These are phyloP conservation scores for Mycena galericulata DNA, from an alignment of 768 basidiomycete genomes.

Conservation along the genomic window DNA sequence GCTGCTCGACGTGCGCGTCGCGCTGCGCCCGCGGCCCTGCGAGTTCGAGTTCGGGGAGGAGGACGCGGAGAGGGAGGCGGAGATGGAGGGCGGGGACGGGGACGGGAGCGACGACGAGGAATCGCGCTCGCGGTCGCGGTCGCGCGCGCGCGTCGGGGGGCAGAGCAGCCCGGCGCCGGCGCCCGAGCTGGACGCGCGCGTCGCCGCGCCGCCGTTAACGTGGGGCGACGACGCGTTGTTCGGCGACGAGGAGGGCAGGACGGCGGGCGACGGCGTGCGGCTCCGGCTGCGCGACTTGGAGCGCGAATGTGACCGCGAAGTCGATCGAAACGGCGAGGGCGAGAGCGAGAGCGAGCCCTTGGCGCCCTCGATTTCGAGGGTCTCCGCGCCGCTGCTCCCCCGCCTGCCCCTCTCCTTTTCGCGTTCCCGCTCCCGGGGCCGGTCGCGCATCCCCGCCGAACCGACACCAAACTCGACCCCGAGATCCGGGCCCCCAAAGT, in stretches of 20 bases:
- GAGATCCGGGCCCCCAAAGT: slow-evolving; percentile 70
- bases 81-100: too few species aligned
- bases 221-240: slow-evolving; percentile 4
- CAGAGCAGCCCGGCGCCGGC: slow-evolving; percentile 12
- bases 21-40: slow-evolving; percentile 57
- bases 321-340: slow-evolving; percentile 44
- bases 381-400: slow-evolving; percentile 40
- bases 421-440: slow-evolving; percentile 11
- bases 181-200: too few species aligned
- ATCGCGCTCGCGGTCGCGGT: too few species aligned
- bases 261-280: slow-evolving; percentile 58
- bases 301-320: slow-evolving; percentile 51
- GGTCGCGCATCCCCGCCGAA: slow-evolving; percentile 21
- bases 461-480: slow-evolving; percentile 59
- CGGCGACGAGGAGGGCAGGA: slow-evolving; percentile 18
- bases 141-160: slow-evolving; percentile 41
- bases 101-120: too few species aligned
- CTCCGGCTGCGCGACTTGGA: slow-evolving; percentile 55
- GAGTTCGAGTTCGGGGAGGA: slow-evolving; percentile 57
- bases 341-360: too few species aligned
- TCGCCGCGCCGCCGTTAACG: too few species aligned
- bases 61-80: slow-evolving; percentile 49
- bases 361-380: slow-evolving; percentile 39
- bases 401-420: slow-evolving; percentile 32
- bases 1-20: slow-evolving; percentile 26